A percentile compares a stretch with the other conserved stretches of the same genome.
These are phyloP conservation scores for Gossypium longicalyx DNA, from an alignment of 345 rosid genomes.

Conservation along the genomic window DNA sequence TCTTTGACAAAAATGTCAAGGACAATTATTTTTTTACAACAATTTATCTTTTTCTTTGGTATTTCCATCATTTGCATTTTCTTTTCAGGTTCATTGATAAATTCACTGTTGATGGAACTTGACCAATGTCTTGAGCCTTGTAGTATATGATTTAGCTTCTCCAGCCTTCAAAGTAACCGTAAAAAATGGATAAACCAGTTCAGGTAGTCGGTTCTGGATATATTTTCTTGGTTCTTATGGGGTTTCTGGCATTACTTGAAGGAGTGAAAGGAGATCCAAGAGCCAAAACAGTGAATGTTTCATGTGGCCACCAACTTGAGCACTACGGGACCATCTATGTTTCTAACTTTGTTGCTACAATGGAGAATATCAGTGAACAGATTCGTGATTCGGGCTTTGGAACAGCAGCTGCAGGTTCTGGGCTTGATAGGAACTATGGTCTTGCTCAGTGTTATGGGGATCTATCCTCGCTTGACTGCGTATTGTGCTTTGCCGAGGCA, in stretches of 20 bases:
- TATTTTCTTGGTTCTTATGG: constrained; percentile 14
- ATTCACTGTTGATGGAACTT: neutral
- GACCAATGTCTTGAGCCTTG: neutral
- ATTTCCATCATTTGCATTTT: neutral
- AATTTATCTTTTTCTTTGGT: neutral
- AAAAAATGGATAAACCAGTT: constrained; percentile 2
- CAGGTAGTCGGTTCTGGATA: constrained; percentile 13
- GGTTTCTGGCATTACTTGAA: constrained; percentile 13
- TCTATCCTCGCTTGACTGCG: constrained; percentile 74
- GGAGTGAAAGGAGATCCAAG: constrained; percentile 54
- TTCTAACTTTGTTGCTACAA: constrained; percentile 67
- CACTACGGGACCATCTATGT: constrained; percentile 57
- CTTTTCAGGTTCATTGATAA: neutral
- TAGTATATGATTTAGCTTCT: neutral
- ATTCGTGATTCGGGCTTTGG: constrained; percentile 61
- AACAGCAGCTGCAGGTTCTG: constrained; percentile 56
- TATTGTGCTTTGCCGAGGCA: constrained; percentile 84
- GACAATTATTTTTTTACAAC: neutral
- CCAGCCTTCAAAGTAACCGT: neutral
- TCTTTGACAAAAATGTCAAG: too few species aligned
- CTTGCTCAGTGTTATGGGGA: constrained; percentile 89
- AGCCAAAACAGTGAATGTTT: constrained; percentile 38
- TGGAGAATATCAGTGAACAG: constrained; percentile 76
- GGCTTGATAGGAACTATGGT: constrained; percentile 66
- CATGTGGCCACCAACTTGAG: constrained; percentile 44